Conservation (phyloP, 306 rosid genomes). For the Vigna unguiculata region DNA sequence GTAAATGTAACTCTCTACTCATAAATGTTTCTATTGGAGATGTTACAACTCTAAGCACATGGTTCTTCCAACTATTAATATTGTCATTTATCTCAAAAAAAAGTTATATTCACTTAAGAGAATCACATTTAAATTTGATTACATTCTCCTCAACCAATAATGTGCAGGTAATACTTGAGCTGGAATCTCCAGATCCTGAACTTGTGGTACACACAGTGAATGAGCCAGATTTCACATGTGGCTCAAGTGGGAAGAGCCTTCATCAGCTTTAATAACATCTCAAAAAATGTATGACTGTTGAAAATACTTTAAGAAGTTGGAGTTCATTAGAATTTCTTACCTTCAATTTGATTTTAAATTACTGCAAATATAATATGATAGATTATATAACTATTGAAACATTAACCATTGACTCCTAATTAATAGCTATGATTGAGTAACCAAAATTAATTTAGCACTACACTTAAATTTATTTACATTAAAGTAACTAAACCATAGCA, state of each 20-base stretch:
- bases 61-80: background rate
- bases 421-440: no score
- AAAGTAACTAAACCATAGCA: no score
- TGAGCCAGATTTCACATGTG: slow-evolving; percentile 74
- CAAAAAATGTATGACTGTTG: background rate
- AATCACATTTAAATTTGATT: slow-evolving; percentile 20
- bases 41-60: background rate
- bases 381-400: no score
- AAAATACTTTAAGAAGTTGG: background rate
- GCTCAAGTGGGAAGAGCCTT: slow-evolving; percentile 40
- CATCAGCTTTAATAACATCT: slow-evolving; percentile 38
- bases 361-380: no score
- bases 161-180: slow-evolving; percentile 76
- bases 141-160: slow-evolving; percentile 10
- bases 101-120: background rate
- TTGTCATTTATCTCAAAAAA: background rate
- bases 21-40: no score
- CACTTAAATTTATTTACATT: no score
- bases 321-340: background rate
- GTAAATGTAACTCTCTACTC: background rate
- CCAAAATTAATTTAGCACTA: no score
- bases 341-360: no score
- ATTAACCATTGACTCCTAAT: no score
- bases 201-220: slow-evolving; percentile 64
- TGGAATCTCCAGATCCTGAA: slow-evolving; percentile 72